Conservation (phyloP, 164 flowering plant genomes). For the Stephania japonica region DNA sequence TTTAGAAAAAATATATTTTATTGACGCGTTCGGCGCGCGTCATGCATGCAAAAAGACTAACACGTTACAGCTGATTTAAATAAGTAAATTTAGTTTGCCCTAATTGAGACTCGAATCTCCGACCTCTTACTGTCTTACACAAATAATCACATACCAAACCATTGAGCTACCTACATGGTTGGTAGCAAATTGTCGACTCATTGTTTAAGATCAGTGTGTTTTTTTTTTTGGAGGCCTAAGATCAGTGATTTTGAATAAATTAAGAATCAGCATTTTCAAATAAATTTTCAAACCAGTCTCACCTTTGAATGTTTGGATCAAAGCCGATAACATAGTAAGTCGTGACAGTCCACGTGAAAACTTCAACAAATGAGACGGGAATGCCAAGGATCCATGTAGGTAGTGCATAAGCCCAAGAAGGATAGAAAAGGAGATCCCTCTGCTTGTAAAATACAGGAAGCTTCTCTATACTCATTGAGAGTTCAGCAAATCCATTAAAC, state of each 20-base stretch:
- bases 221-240: background rate
- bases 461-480: conserved; percentile 32
- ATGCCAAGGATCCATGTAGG: conserved; percentile 53
- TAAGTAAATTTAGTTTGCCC: background rate
- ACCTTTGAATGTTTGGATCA: conserved; percentile 49
- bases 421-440: conserved; percentile 47
- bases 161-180: background rate
- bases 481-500: conserved; percentile 45
- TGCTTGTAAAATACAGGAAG: conserved; percentile 70
- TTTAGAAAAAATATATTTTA: too few species aligned
- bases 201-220: background rate
- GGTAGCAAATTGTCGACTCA: background rate
- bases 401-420: conserved; percentile 58
- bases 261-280: too few species aligned
- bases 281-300: background rate
- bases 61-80: background rate
- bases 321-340: conserved; percentile 51
- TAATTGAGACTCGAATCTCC: too few species aligned
- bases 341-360: conserved; percentile 31
- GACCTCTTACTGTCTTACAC: too few species aligned
- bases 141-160: background rate
- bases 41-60: background rate
- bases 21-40: too few species aligned
- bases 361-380: conserved; percentile 41
- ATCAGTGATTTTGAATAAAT: too few species aligned